These are phyloP conservation scores for Chaetomium sp. DNA, from an alignment of 2,329 filamentous ascomycete genomes.

Conservation along the genomic window DNA sequence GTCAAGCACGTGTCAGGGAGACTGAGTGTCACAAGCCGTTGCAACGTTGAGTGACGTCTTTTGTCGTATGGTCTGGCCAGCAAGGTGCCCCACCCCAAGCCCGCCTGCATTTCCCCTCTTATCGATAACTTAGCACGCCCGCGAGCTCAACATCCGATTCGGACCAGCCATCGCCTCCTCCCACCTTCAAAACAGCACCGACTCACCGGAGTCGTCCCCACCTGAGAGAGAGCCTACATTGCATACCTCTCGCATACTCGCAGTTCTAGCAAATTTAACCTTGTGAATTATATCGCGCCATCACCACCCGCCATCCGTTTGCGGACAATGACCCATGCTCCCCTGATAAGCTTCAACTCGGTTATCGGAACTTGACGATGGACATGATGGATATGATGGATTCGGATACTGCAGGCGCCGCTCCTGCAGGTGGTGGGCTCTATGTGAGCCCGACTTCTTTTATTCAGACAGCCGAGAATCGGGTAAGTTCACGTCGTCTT, in stretches of 20 bases:
- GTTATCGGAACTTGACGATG: slow-evolving; percentile 23
- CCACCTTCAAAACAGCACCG: background rate
- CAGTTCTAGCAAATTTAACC: background rate
- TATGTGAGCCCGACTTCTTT: slow-evolving; percentile 35
- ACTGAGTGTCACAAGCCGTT: background rate
- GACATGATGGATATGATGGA: background rate
- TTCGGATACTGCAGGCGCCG: slow-evolving; percentile 5
- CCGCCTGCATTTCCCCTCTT: slow-evolving; percentile 3
- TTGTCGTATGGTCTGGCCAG: background rate
- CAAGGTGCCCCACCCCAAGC: background rate
- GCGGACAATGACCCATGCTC: slow-evolving; percentile 21
- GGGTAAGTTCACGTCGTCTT: slow-evolving; percentile 31
- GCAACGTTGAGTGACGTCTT: slow-evolving; percentile 11
- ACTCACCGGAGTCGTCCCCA: background rate
- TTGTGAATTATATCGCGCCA: background rate
- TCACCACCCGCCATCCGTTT: background rate
- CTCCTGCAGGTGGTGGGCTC: slow-evolving; percentile 31
- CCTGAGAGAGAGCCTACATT: background rate
- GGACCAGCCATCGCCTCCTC: background rate
- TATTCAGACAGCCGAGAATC: slow-evolving; percentile 36
- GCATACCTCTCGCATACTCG: background rate
- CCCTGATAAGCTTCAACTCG: background rate
- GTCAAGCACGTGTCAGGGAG: no score
- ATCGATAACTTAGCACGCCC: slow-evolving; percentile 20
- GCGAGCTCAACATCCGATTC: slow-evolving; percentile 1